Conservation (phyloP, 1,284 basidiomycete species). For the Cerrena zonata region DNA sequence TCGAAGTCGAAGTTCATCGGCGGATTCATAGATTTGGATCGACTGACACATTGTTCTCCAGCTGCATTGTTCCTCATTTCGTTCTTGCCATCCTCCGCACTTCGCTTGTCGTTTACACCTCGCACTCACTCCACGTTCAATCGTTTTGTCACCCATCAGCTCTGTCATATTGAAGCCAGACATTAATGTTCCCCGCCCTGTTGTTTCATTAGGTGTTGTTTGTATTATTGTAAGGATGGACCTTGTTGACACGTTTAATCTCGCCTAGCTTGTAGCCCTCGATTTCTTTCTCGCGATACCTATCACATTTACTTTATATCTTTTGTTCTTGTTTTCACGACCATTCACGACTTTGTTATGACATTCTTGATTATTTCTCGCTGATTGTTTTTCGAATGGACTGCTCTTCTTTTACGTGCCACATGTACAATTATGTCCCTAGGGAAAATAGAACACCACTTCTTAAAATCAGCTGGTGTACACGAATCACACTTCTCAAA, state of each 20-base stretch:
- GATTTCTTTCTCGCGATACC: constrained; percentile 3
- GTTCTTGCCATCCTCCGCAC: background rate
- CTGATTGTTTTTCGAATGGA: background rate
- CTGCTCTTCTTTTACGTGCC: background rate
- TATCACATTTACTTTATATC: constrained; percentile 3
- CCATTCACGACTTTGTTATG: constrained; percentile 6
- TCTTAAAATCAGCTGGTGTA: background rate
- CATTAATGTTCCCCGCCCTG: constrained; percentile 10
- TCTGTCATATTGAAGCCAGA: too few relatives aligned
- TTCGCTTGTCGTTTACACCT: background rate
- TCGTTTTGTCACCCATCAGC: background rate
- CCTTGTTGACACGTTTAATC: constrained; percentile 4
- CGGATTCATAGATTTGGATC: constrained; percentile 3
- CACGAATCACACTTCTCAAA: too few relatives aligned
- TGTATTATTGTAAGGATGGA: background rate
- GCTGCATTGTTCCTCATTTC: background rate
- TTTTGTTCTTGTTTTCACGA: constrained; percentile 1
- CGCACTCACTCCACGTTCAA: background rate
- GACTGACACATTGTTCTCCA: background rate
- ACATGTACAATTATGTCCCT: background rate
- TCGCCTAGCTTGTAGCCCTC: constrained; percentile 1
- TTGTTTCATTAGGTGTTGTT: constrained; percentile 2
- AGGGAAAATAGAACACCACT: background rate
- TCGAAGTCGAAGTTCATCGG: constrained; percentile 11
- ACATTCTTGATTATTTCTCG: background rate